These are phyloP conservation scores for Ruellia speciosa DNA, from an alignment of 305 asterid genomes.

Conservation along the genomic window DNA sequence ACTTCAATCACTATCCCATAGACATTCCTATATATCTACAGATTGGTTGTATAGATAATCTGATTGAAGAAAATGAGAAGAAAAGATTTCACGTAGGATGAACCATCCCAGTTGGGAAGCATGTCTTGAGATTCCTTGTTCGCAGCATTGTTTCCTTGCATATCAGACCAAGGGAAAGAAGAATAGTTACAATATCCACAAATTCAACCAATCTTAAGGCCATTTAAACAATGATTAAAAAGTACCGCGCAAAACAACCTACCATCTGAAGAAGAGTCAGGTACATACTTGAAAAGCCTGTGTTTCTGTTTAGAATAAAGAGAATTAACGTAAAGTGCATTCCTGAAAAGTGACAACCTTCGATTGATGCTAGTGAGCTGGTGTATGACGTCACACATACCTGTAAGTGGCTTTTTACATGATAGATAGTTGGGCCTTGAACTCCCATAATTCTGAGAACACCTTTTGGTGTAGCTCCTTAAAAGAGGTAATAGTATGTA, in stretches of 20 bases:
- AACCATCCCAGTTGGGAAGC: conserved; percentile 73
- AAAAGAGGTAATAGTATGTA: no score
- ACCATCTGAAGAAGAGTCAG: conserved; percentile 96
- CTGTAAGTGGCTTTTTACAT: conserved; percentile 98
- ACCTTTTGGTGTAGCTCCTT: conserved; percentile 99
- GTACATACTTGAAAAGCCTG: conserved; percentile 97
- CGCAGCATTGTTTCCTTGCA: conserved; percentile 61
- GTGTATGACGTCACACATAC: conserved; percentile 40
- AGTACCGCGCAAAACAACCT: conserved; percentile 24
- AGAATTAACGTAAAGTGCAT: no score
- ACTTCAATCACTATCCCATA: no score
- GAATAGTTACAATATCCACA: no score
- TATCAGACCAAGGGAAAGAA: conserved; percentile 23
- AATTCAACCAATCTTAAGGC: no score
- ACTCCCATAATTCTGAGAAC: conserved; percentile 98
- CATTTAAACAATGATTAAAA: no score
- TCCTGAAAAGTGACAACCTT: no score
- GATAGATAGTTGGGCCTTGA: conserved; percentile 92
- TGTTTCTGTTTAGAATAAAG: no score
- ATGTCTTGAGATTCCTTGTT: conserved; percentile 84
- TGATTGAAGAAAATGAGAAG: no score
- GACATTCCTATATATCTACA: no score
- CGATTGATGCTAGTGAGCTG: no score
- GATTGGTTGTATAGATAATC: no score
- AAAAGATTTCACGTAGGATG: conserved; percentile 62